Conservation (phyloP, 192 early-diverging fungal genomes). For the Linnemannia hyalina region DNA sequence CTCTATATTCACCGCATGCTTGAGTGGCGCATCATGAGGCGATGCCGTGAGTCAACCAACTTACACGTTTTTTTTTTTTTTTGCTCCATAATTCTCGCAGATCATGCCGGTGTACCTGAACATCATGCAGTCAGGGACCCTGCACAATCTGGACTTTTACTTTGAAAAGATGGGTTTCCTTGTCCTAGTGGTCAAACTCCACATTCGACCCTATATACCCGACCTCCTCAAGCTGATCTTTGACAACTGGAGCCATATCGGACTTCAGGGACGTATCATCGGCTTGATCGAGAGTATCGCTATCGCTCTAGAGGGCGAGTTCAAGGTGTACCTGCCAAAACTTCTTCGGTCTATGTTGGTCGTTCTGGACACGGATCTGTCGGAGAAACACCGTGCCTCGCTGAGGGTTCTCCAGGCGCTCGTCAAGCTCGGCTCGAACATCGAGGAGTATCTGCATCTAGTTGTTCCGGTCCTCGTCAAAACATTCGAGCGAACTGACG, state of each 20-base stretch:
- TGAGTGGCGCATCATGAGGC: not conserved
- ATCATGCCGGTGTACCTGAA: constrained; percentile 90
- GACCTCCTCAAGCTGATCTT: constrained; percentile 86
- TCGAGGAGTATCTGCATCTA: constrained; percentile 93
- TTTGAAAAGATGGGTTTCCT: constrained; percentile 89
- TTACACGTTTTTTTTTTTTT: not conserved
- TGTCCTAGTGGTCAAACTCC: constrained; percentile 87
- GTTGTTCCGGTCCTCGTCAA: constrained; percentile 86
- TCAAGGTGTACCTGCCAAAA: constrained; percentile 86
- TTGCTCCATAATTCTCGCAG: constrained; percentile 43
- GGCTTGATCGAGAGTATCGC: constrained; percentile 89
- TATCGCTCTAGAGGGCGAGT: constrained; percentile 87
- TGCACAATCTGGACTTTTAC: constrained; percentile 87
- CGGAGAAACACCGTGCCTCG: constrained; percentile 72
- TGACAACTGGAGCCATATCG: constrained; percentile 80
- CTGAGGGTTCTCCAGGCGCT: constrained; percentile 85
- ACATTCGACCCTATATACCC: constrained; percentile 86
- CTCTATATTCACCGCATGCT: not conserved
- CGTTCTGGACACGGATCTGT: constrained; percentile 84
- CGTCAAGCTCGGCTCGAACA: constrained; percentile 81
- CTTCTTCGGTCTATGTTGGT: constrained; percentile 86
- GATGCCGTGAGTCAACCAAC: not conserved
- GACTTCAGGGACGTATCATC: constrained; percentile 87
- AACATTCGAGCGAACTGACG: constrained; percentile 80
- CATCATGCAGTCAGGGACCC: constrained; percentile 86